Conservation (phyloP, 768 basidiomycete genomes). For the Tulasnella calospora region DNA sequence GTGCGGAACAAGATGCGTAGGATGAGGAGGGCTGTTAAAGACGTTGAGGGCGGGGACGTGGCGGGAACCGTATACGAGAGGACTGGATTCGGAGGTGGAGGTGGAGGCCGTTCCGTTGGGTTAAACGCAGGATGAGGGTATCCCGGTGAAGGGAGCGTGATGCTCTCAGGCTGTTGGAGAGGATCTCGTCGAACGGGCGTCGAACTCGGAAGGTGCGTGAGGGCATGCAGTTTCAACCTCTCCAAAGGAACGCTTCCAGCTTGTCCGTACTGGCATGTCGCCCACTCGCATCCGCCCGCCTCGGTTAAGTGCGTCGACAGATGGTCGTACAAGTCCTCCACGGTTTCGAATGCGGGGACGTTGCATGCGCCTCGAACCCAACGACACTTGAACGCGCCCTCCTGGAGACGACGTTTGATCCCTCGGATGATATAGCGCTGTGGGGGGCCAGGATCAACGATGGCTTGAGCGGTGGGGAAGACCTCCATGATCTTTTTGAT, state of each 20-base stretch:
- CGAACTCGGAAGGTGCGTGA: slow-evolving; percentile 67
- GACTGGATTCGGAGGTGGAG: slow-evolving; percentile 61
- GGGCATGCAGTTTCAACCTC: slow-evolving; percentile 58
- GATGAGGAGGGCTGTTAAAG: slow-evolving; percentile 75
- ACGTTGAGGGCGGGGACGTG: slow-evolving; percentile 60
- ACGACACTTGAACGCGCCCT: slow-evolving; percentile 63
- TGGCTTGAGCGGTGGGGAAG: slow-evolving; percentile 80
- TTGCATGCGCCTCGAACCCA: slow-evolving; percentile 65
- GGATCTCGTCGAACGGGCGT: slow-evolving; percentile 56
- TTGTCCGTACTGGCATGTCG: slow-evolving; percentile 50
- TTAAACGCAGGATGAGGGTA: slow-evolving; percentile 53
- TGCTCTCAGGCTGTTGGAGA: slow-evolving; percentile 59
- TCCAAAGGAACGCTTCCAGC: slow-evolving; percentile 42
- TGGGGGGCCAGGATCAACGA: slow-evolving; percentile 68
- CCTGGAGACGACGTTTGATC: slow-evolving; percentile 62
- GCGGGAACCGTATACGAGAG: slow-evolving; percentile 48
- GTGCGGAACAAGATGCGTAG: slow-evolving; percentile 78
- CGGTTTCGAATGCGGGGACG: slow-evolving; percentile 45
- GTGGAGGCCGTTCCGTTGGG: slow-evolving; percentile 63
- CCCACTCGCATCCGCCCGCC: slow-evolving; percentile 58
- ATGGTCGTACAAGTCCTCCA: slow-evolving; percentile 70
- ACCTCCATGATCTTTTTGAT: slow-evolving; percentile 88
- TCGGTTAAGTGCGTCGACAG: slow-evolving; percentile 52
- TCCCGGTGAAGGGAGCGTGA: slow-evolving; percentile 53
- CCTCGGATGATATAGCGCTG: slow-evolving; percentile 86